phyloP scores from a whole-genome alignment of 1,284 basidiomycete species.

The Hymenochaete sp. region DNA sequence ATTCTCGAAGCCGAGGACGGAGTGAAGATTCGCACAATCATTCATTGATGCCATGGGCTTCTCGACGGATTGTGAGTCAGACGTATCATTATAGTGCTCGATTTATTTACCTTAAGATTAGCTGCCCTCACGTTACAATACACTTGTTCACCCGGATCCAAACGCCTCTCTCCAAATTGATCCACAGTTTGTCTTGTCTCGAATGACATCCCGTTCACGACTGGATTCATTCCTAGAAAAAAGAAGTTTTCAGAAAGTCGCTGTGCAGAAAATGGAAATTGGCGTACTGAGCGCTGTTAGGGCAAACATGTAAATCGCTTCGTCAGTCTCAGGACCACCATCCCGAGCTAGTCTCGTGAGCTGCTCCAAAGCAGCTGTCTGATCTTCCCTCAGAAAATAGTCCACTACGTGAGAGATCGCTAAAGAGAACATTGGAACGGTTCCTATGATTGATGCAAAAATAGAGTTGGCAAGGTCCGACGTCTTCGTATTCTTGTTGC shows the following conservation, averaged over 20 bases:
- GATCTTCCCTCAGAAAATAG: slow-evolving; percentile 47
- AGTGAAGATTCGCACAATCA: background rate
- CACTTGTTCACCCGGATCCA: no score
- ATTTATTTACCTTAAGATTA: no score
- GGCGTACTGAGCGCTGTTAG: slow-evolving; percentile 45
- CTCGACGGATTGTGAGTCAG: no score
- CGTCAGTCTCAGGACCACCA: slow-evolving; percentile 22
- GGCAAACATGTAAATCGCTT: slow-evolving; percentile 37
- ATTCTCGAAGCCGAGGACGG: slow-evolving; percentile 26
- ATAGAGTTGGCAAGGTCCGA: background rate
- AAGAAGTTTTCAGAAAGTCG: no score
- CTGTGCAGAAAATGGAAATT: slow-evolving; percentile 35
- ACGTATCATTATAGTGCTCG: no score
- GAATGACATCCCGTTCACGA: no score
- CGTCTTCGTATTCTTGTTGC: slow-evolving; percentile 7
- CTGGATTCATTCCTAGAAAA: no score
- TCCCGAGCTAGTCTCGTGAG: slow-evolving; percentile 33
- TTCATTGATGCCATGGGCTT: no score
- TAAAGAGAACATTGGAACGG: slow-evolving; percentile 44
- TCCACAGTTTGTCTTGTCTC: no score
- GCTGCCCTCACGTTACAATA: no score
- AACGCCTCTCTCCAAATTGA: no score
- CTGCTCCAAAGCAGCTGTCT: slow-evolving; percentile 32
- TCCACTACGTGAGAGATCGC: slow-evolving; percentile 52
- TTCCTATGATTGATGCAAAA: slow-evolving; percentile 29